phyloP scores from a whole-genome alignment of 139 green algal species.

The Diplosphaera chodatii region DNA sequence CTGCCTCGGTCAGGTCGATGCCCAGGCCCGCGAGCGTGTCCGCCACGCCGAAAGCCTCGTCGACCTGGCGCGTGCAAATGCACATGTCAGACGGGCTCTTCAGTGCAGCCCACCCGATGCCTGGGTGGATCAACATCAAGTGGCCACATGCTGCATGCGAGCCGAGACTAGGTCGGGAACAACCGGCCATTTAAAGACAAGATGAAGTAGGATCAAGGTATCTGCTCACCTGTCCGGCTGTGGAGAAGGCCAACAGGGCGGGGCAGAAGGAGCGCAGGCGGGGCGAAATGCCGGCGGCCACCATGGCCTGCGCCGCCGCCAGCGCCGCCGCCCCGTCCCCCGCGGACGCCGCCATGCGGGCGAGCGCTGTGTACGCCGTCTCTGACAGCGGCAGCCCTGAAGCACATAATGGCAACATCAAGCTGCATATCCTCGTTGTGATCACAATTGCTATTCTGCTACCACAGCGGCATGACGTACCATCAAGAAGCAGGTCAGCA shows the following conservation, averaged over 20 bases:
- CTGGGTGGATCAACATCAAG: no score
- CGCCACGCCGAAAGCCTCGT: conserved; percentile 14
- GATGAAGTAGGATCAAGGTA: no score
- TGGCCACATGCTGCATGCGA: no score
- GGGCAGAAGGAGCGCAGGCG: conserved; percentile 46
- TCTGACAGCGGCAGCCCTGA: conserved; percentile 1
- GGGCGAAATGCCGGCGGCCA: conserved; percentile 12
- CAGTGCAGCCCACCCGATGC: no score
- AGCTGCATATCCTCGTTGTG: no score
- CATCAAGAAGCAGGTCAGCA: no score
- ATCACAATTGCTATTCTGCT: no score
- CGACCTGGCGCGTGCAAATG: conserved; percentile 10
- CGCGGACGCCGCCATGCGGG: conserved; percentile 23
- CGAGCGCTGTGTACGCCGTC: conserved; percentile 25
- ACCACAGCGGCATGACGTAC: no score
- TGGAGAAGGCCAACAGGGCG: conserved; percentile 36
- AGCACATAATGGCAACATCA: not conserved
- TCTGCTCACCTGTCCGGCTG: conserved; percentile 24
- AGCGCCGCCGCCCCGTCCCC: conserved; percentile 35
- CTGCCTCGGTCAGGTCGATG: conserved; percentile 56
- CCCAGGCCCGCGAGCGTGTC: conserved; percentile 15
- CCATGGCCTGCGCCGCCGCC: conserved; percentile 12
- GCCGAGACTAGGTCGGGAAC: no score
- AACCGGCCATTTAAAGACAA: no score
- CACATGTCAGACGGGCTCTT: no score